phyloP scores from a whole-genome alignment of 352 stramenopile species.

The Phytophthora nicotianae region DNA sequence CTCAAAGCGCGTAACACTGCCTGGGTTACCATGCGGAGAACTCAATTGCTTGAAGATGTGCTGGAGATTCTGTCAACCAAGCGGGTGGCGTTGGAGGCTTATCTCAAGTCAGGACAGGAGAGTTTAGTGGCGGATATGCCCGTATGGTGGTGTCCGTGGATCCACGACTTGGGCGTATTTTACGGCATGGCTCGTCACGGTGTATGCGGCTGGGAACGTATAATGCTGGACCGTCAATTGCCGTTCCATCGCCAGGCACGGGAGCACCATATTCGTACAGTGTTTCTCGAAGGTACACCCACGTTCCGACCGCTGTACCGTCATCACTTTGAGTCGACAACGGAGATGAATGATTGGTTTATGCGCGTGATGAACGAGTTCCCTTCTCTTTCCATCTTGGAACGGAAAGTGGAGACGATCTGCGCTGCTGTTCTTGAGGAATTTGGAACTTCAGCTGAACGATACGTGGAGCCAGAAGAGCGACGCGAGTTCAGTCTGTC shows the following conservation, averaged over 20 bases:
- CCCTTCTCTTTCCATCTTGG: conserved; percentile 72
- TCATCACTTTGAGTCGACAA: conserved; percentile 57
- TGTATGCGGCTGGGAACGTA: conserved; percentile 72
- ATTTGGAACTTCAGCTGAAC: conserved; percentile 16
- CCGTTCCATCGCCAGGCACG: conserved; percentile 77
- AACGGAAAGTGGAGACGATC: conserved; percentile 74
- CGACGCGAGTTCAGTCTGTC: conserved; percentile 72
- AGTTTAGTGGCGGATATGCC: conserved; percentile 78
- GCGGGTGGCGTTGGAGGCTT: conserved; percentile 42
- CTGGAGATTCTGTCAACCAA: conserved; percentile 59
- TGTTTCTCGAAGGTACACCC: conserved; percentile 72
- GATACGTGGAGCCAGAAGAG: conserved; percentile 60
- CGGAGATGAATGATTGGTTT: conserved; percentile 61
- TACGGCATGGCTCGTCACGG: conserved; percentile 83
- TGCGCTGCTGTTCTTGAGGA: conserved; percentile 44
- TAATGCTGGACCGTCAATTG: conserved; percentile 72
- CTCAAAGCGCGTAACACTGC: conserved; percentile 86
- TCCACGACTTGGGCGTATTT: conserved; percentile 81
- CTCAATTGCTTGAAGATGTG: conserved; percentile 76
- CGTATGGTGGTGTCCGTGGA: conserved; percentile 90
- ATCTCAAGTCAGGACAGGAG: conserved; percentile 64
- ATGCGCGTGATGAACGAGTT: conserved; percentile 73
- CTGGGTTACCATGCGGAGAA: conserved; percentile 81
- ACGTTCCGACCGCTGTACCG: conserved; percentile 65
- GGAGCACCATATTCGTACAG: conserved; percentile 67